phyloP scores from a whole-genome alignment of 1,284 basidiomycete genomes.

The Microbotryum silenes-acaulis region DNA sequence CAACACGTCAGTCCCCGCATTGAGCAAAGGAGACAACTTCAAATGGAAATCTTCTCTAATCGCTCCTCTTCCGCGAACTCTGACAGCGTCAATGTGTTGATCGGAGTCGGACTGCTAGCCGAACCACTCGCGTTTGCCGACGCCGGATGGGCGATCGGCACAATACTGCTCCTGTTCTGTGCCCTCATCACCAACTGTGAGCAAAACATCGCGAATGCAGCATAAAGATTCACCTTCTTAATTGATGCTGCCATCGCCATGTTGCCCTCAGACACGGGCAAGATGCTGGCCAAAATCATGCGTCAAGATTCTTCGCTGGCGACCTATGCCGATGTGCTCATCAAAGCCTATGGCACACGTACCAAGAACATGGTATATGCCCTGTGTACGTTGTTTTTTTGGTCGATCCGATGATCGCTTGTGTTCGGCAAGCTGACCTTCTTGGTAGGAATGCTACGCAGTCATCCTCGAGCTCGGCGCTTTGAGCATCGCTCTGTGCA shows the following conservation, averaged over 20 bases:
- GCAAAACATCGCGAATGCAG: constrained; percentile 46
- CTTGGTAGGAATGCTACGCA: constrained; percentile 2
- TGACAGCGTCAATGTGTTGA: constrained; percentile 26
- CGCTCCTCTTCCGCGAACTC: background rate
- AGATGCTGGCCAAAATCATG: constrained; percentile 70
- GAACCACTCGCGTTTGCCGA: constrained; percentile 81
- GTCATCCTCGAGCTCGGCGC: constrained; percentile 29
- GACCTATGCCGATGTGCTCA: constrained; percentile 82
- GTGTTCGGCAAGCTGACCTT: background rate
- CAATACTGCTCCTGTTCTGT: constrained; percentile 64
- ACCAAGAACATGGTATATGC: constrained; percentile 60
- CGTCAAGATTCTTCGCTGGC: constrained; percentile 58
- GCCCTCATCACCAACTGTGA: constrained; percentile 77
- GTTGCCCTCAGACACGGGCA: constrained; percentile 52
- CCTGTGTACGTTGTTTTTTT: constrained; percentile 51
- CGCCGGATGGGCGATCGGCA: constrained; percentile 75
- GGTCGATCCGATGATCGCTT: constrained; percentile 9
- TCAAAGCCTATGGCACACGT: constrained; percentile 70
- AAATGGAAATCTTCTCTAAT: no score
- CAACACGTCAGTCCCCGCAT: constrained; percentile 51
- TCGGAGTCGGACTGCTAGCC: constrained; percentile 79
- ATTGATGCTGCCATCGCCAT: background rate
- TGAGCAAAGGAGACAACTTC: background rate
- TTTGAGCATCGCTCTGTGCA: constrained; percentile 62
- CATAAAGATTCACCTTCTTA: background rate